Percentiles rank a stretch among this genome's conserved stretches.
Evolutionary conservation across 169 alveolate species (phyloP).

Genomic region (Cryptosporidium canis): DNA sequence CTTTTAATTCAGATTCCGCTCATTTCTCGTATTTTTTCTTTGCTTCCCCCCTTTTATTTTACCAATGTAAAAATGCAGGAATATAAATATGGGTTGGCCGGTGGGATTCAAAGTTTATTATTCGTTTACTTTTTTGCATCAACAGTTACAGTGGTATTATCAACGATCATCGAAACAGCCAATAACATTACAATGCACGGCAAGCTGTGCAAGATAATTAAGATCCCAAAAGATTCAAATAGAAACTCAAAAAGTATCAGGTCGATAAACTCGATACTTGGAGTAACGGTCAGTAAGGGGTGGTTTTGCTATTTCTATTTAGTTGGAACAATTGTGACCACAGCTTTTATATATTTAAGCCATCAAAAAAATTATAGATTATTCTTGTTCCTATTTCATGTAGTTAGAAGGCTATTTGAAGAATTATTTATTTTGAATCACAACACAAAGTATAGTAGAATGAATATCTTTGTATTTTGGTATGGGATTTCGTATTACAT

Average conservation of each 20-base stretch:
- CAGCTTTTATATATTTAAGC: background rate
- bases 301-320: slow-evolving; percentile 34
- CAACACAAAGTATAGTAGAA: slow-evolving; percentile 34
- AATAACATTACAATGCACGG: slow-evolving; percentile 5
- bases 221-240: background rate
- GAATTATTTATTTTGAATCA: slow-evolving; percentile 7
- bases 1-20: slow-evolving; percentile 51
- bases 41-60: slow-evolving; percentile 31
- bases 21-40: slow-evolving; percentile 3
- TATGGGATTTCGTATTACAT: slow-evolving; percentile 60
- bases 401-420: slow-evolving; percentile 28
- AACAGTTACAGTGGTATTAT: background rate
- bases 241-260: background rate
- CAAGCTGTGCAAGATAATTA: background rate
- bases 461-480: slow-evolving; percentile 18
- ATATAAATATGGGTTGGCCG: background rate
- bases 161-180: background rate
- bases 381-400: slow-evolving; percentile 14
- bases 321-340: slow-evolving; percentile 7
- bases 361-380: background rate
- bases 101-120: background rate
- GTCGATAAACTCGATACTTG: background rate
- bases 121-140: background rate
- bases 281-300: background rate
- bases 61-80: slow-evolving; percentile 3